Evolutionary conservation across 345 rosid species (phyloP).

Genomic region (Aquilaria yunnanensis): DNA sequence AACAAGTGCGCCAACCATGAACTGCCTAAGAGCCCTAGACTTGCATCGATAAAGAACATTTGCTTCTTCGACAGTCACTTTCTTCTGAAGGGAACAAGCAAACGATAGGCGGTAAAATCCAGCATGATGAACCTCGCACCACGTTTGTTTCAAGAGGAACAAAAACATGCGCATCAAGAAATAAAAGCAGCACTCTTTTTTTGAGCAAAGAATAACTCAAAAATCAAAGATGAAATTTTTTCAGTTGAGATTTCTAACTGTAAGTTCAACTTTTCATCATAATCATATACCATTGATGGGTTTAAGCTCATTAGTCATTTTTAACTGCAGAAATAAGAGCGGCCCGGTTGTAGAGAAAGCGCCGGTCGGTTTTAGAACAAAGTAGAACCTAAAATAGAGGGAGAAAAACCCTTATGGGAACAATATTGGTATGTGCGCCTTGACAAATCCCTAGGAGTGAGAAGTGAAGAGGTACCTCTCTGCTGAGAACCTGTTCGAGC

Average conservation of each 20-base stretch:
- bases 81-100: constrained; percentile 18
- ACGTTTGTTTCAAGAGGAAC: not conserved
- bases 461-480: constrained; percentile 22
- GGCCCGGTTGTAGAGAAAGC: not conserved
- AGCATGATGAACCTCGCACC: not conserved
- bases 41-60: constrained; percentile 21
- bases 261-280: too few species aligned
- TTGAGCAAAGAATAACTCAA: not conserved
- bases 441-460: not conserved
- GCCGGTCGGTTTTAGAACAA: not conserved
- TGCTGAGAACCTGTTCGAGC: constrained; percentile 31
- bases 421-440: not conserved
- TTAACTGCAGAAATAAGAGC: too few species aligned
- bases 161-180: not conserved
- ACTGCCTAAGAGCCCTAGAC: constrained; percentile 26
- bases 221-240: not conserved
- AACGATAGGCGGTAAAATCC: too few species aligned
- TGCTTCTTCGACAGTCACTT: constrained; percentile 33
- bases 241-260: too few species aligned
- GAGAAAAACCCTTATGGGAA: too few species aligned
- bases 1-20: constrained; percentile 13
- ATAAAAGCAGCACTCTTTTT: not conserved
- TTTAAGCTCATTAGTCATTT: too few species aligned
- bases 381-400: not conserved
- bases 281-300: too few species aligned